Evolutionary conservation across 345 rosid genomes (phyloP).

Genomic region (Limnanthes douglasii): DNA sequence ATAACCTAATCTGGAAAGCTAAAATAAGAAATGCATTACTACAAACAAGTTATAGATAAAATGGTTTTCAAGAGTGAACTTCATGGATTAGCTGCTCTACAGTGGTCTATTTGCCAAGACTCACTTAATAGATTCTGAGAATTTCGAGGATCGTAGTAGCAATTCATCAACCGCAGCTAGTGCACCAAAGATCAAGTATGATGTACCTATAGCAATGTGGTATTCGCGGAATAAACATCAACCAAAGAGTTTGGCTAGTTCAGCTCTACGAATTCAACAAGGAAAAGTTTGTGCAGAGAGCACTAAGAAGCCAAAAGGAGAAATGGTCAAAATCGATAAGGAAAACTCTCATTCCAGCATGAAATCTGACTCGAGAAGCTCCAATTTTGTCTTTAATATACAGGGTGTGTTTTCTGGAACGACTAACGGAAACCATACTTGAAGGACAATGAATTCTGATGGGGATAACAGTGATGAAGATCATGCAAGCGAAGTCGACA

Average conservation of each 20-base stretch:
- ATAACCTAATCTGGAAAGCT: too few relatives aligned
- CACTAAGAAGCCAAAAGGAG: slow-evolving; percentile 72
- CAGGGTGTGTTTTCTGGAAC: slow-evolving; percentile 37
- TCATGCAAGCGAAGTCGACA: slow-evolving; percentile 18
- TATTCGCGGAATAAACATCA: slow-evolving; percentile 24
- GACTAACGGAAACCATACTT: slow-evolving; percentile 38
- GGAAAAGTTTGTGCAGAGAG: slow-evolving; percentile 35
- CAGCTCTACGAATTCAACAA: slow-evolving; percentile 28
- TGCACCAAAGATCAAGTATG: slow-evolving; percentile 32
- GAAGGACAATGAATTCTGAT: slow-evolving; percentile 25
- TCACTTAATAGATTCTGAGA: slow-evolving; percentile 54
- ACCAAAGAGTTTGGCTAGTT: slow-evolving; percentile 22
- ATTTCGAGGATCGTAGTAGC: slow-evolving; percentile 57
- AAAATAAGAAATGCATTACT: too few relatives aligned
- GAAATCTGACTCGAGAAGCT: slow-evolving; percentile 85
- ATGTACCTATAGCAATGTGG: slow-evolving; percentile 22
- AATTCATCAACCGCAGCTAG: slow-evolving; percentile 75
- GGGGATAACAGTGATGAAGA: slow-evolving; percentile 43
- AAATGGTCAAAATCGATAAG: slow-evolving; percentile 62
- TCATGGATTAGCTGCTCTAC: too few relatives aligned
- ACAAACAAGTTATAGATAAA: too few relatives aligned
- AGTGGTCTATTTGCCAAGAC: too few relatives aligned
- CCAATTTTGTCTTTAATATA: slow-evolving; percentile 61
- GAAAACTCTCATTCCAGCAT: slow-evolving; percentile 74
- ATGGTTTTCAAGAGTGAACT: too few relatives aligned